A percentile compares a stretch with the other conserved stretches of the same genome.
Evolutionary conservation across 352 stramenopile genomes (phyloP).

Genomic region (Globisporangium splendens): DNA sequence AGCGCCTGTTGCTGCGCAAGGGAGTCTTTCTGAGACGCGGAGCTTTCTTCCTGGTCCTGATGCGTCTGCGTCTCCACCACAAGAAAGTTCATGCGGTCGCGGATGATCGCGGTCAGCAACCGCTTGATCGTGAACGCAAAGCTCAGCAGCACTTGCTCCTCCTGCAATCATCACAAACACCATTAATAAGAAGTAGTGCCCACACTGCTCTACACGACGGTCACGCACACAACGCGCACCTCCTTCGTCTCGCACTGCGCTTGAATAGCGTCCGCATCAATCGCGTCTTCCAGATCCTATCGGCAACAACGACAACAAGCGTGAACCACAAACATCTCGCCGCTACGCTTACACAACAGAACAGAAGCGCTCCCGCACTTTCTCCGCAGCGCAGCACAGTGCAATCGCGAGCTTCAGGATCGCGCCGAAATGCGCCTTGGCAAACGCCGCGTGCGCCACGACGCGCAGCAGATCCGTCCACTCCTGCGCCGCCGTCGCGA

Average conservation of each 20-base stretch:
- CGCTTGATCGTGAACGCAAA: conserved; percentile 33
- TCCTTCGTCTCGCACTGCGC: conserved; percentile 11
- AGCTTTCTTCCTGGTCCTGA: neutral
- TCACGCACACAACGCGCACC: conserved; percentile 1
- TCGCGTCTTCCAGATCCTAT: conserved; percentile 7
- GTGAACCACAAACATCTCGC: neutral
- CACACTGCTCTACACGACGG: no score
- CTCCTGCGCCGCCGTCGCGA: conserved; percentile 25
- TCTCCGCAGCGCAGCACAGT: conserved; percentile 21
- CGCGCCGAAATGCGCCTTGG: conserved; percentile 21
- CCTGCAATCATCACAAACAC: conserved; percentile 15
- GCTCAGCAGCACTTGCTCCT: conserved; percentile 35
- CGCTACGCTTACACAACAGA: no score
- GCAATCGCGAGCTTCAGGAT: conserved; percentile 31
- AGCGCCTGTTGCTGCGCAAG: conserved; percentile 30
- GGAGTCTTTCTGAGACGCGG: conserved; percentile 25
- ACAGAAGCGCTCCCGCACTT: neutral
- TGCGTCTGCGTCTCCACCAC: conserved; percentile 17
- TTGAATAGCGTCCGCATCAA: conserved; percentile 8
- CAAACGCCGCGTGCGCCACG: conserved; percentile 20
- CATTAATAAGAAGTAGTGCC: neutral
- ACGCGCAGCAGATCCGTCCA: conserved; percentile 39
- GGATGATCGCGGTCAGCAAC: conserved; percentile 40
- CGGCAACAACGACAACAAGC: neutral
- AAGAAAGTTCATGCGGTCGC: conserved; percentile 54